A percentile compares a stretch with the other conserved stretches of the same genome.
phyloP scores from a whole-genome alignment of 805 yeast genomes.

The Saccharomycopsis schoenii region DNA sequence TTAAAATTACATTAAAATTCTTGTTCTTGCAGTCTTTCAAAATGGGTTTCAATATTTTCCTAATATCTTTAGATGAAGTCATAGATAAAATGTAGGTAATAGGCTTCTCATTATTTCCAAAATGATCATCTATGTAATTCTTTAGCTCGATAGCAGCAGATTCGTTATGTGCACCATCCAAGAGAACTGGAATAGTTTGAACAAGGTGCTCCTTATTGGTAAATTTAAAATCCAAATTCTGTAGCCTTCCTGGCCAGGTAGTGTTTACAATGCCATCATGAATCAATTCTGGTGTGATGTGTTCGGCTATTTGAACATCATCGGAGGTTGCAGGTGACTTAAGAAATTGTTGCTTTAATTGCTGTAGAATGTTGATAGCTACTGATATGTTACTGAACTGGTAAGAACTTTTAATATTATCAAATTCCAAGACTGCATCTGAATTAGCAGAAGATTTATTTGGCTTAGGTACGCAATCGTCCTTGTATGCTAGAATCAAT shows the following conservation, averaged over 20 bases:
- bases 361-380: constrained; percentile 48
- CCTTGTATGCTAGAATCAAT: constrained; percentile 19
- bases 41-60: constrained; percentile 40
- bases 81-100: constrained; percentile 58
- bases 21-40: constrained; percentile 23
- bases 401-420: constrained; percentile 36
- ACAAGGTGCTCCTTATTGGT: constrained; percentile 18
- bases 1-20: constrained; percentile 42
- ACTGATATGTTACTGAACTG: constrained; percentile 63
- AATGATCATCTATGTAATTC: constrained; percentile 34
- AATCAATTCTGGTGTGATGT: constrained; percentile 30
- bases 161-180: constrained; percentile 93
- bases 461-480: neutral
- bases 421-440: neutral
- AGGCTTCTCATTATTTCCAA: constrained; percentile 18
- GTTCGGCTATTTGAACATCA: constrained; percentile 20
- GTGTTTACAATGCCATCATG: constrained; percentile 44
- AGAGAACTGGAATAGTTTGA: constrained; percentile 30
- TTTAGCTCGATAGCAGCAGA: constrained; percentile 72
- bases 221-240: constrained; percentile 31
- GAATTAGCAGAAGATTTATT: neutral
- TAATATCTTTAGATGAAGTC: constrained; percentile 60
- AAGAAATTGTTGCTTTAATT: constrained; percentile 22
- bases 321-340: constrained; percentile 4
- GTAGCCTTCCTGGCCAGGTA: constrained; percentile 85